Conservation (phyloP, 371 early-diverging fungal species). For the Zopfochytrium polystomum region DNA sequence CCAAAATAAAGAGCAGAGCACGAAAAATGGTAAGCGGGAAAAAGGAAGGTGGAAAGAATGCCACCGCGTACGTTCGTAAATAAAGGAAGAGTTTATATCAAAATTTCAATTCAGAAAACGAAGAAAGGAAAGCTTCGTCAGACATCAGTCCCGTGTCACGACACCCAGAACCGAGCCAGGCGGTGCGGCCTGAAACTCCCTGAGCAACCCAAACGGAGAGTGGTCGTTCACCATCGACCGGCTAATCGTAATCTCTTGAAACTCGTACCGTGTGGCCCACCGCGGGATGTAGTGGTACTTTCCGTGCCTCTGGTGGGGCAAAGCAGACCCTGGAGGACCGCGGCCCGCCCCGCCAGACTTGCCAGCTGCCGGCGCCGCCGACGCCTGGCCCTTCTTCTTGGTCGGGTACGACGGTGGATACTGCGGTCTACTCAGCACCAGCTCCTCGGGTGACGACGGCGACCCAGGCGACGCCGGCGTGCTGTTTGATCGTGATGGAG, state of each 20-base stretch:
- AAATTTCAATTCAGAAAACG: too few species aligned
- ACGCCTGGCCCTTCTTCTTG: slow-evolving; percentile 9
- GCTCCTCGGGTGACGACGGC: slow-evolving; percentile 10
- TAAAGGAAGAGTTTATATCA: too few species aligned
- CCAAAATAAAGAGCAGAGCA: too few species aligned
- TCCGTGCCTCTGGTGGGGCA: too few species aligned
- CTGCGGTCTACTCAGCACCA: slow-evolving; percentile 21
- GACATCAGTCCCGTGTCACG: slow-evolving; percentile 27
- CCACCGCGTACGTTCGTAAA: too few species aligned
- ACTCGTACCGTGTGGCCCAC: slow-evolving; percentile 38
- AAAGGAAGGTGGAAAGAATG: too few species aligned
- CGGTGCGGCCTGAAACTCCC: slow-evolving; percentile 29
- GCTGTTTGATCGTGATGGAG: too few species aligned
- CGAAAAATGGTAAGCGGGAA: too few species aligned
- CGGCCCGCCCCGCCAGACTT: slow-evolving; percentile 4
- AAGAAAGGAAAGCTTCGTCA: too few species aligned
- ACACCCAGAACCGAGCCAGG: slow-evolving; percentile 27
- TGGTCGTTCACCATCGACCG: slow-evolving; percentile 38
- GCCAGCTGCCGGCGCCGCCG: too few species aligned
- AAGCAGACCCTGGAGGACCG: too few species aligned
- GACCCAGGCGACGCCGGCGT: too few species aligned
- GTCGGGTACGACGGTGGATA: slow-evolving; percentile 23
- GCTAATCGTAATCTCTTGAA: slow-evolving; percentile 35
- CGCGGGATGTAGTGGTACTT: slow-evolving; percentile 41
- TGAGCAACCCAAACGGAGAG: slow-evolving; percentile 26